These are phyloP conservation scores for Solanum chmielewskii DNA, from an alignment of 257 asterid genomes.

Conservation along the genomic window DNA sequence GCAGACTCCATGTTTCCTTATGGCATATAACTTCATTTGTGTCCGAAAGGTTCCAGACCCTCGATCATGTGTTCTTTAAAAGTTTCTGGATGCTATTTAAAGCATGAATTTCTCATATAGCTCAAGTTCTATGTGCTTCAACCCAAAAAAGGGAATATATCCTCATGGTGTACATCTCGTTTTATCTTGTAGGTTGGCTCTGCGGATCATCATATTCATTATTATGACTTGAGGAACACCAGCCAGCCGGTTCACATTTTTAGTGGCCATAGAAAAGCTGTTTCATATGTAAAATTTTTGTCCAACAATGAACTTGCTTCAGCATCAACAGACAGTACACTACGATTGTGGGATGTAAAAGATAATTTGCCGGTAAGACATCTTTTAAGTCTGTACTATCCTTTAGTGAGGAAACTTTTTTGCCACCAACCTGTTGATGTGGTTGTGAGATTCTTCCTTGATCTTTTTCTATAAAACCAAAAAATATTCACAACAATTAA, in stretches of 20 bases:
- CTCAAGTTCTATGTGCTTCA: background rate
- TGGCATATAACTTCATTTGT: background rate
- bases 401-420: background rate
- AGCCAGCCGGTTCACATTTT: constrained; percentile 25
- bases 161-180: background rate
- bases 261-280: constrained; percentile 33
- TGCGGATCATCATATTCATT: constrained; percentile 38
- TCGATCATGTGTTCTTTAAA: background rate
- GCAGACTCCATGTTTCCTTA: background rate
- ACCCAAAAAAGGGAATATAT: background rate
- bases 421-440: background rate
- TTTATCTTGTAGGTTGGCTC: constrained; percentile 25
- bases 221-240: constrained; percentile 34
- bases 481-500: background rate
- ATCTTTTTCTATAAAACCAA: background rate
- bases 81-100: background rate
- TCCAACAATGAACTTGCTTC: constrained; percentile 37
- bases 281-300: constrained; percentile 35
- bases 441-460: background rate
- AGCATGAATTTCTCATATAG: background rate
- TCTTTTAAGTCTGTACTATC: background rate
- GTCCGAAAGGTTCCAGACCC: background rate
- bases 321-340: constrained; percentile 34
- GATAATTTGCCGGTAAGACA: constrained; percentile 15
- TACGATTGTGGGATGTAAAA: constrained; percentile 35